A percentile compares a stretch with the other conserved stretches of the same genome.
Evolutionary conservation across 768 basidiomycete species (phyloP).

Genomic region (Lactarius indigo): DNA sequence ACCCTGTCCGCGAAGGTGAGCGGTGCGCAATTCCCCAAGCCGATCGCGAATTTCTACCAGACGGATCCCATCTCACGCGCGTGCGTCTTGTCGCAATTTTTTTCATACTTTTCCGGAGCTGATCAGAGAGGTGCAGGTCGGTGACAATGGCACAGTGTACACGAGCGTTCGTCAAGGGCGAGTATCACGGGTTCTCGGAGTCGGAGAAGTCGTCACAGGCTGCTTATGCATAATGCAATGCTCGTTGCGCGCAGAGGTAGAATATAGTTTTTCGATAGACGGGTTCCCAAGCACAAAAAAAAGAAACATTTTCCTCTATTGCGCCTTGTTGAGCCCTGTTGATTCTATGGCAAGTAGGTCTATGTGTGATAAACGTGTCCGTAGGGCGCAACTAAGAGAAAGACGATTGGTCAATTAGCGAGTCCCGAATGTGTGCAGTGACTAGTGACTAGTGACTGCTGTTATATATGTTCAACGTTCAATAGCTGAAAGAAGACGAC

Average conservation of each 20-base stretch:
- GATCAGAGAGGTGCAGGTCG: conserved; percentile 47
- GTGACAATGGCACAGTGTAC: conserved; percentile 96
- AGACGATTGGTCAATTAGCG: neutral
- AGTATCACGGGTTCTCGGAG: conserved; percentile 55
- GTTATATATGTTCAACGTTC: neutral
- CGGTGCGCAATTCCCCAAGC: conserved; percentile 66
- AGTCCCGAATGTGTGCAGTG: too few relatives aligned
- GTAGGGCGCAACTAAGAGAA: neutral
- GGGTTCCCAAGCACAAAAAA: conserved; percentile 15
- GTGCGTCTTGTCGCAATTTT: conserved; percentile 44
- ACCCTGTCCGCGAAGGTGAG: conserved; percentile 54
- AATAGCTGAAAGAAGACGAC: neutral
- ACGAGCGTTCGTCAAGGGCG: conserved; percentile 76
- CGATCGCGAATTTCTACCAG: conserved; percentile 91
- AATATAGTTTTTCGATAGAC: conserved; percentile 16
- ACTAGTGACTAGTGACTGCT: too few relatives aligned
- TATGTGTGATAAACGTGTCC: neutral
- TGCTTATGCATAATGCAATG: conserved; percentile 40
- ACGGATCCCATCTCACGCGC: conserved; percentile 94
- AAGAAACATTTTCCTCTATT: neutral
- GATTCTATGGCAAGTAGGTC: neutral
- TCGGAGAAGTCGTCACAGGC: conserved; percentile 43
- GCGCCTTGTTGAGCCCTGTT: neutral
- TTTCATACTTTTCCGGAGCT: conserved; percentile 6
- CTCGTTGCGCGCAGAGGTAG: neutral